Percentiles rank a stretch among this genome's conserved stretches.
These are phyloP conservation scores for Geranium incanum DNA, from an alignment of 441 rosid species.

Conservation along the genomic window DNA sequence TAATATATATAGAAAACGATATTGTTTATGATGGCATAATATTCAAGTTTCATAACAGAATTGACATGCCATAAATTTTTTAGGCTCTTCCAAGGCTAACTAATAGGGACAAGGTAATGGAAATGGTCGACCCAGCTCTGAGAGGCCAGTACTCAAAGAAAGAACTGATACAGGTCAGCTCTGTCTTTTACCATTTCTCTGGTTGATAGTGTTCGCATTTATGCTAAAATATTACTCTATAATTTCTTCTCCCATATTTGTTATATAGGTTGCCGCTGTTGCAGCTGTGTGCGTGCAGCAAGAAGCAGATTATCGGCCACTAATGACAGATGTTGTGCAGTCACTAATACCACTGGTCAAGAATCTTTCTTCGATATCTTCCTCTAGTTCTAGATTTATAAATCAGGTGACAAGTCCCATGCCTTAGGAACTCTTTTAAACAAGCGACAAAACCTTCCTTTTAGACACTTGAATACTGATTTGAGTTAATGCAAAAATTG, in stretches of 20 bases:
- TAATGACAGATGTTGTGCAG: slow-evolving; percentile 85
- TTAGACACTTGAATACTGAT: neutral
- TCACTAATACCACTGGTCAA: slow-evolving; percentile 73
- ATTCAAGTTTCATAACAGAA: neutral
- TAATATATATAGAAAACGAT: neutral
- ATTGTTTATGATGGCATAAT: neutral
- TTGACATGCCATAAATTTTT: neutral
- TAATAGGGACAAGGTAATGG: slow-evolving; percentile 50
- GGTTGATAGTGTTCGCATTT: neutral
- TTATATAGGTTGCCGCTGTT: slow-evolving; percentile 63
- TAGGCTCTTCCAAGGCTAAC: slow-evolving; percentile 88
- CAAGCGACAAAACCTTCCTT: neutral
- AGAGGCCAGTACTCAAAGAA: slow-evolving; percentile 60
- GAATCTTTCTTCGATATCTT: slow-evolving; percentile 32
- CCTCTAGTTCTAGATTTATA: slow-evolving; percentile 33
- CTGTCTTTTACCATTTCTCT: neutral
- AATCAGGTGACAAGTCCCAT: slow-evolving; percentile 27
- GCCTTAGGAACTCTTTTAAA: slow-evolving; percentile 14
- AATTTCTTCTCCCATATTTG: neutral
- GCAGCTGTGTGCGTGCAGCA: slow-evolving; percentile 86
- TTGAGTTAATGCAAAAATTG: neutral
- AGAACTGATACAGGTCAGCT: slow-evolving; percentile 68
- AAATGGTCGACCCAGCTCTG: slow-evolving; percentile 77
- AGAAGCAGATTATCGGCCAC: slow-evolving; percentile 86
- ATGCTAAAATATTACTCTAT: neutral